phyloP scores from a whole-genome alignment of 1,284 basidiomycete genomes.

The Irpex sp. region DNA sequence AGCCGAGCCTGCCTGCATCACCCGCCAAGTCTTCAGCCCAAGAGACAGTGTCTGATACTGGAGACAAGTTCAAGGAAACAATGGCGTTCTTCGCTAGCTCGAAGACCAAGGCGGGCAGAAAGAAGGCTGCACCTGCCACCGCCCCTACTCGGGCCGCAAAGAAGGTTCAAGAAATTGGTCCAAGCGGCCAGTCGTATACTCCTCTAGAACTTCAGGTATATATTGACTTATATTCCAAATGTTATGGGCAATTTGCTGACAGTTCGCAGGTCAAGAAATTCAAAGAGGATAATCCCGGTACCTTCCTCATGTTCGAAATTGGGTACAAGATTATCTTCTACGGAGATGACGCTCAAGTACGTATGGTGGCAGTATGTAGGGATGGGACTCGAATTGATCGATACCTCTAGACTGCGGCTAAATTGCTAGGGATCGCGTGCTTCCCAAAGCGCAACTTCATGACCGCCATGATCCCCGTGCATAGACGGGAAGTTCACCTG shows the following conservation, averaged over 20 bases:
- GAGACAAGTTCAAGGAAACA: conserved; percentile 39
- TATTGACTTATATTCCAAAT: not conserved
- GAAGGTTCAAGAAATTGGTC: conserved; percentile 57
- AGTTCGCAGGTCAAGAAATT: conserved; percentile 56
- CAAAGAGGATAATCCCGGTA: conserved; percentile 72
- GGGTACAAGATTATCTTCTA: conserved; percentile 91
- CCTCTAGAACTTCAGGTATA: conserved; percentile 79
- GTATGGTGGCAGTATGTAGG: conserved; percentile 7
- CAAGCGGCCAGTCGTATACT: conserved; percentile 77
- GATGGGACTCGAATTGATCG: not conserved
- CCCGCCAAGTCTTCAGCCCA: conserved; percentile 37
- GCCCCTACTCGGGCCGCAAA: conserved; percentile 27
- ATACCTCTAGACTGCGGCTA: conserved; percentile 62
- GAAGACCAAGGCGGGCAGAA: conserved; percentile 27
- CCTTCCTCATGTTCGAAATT: conserved; percentile 82
- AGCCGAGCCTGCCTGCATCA: conserved; percentile 18
- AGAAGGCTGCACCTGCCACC: conserved; percentile 24
- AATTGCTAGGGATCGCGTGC: conserved; percentile 80
- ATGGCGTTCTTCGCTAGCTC: conserved; percentile 40
- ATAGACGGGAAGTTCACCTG: conserved; percentile 82
- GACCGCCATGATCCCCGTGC: conserved; percentile 80
- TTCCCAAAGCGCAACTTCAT: conserved; percentile 79
- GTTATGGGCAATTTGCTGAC: conserved; percentile 2
- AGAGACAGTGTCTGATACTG: conserved; percentile 42
- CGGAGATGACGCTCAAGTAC: conserved; percentile 83